phyloP scores from a whole-genome alignment of 768 basidiomycete species.

The Boletus patriciae region DNA sequence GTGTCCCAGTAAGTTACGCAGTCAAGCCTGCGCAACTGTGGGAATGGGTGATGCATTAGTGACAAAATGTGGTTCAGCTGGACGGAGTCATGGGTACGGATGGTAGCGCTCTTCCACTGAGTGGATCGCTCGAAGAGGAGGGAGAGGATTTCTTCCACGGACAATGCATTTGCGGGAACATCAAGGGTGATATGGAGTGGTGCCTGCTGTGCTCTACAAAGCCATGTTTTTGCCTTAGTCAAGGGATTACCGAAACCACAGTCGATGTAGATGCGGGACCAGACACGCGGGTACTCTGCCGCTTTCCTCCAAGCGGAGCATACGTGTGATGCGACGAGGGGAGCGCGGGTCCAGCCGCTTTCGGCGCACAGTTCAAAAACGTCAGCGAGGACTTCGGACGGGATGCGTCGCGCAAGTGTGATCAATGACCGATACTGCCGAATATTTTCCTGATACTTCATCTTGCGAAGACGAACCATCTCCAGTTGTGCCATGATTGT shows the following conservation, averaged over 20 bases:
- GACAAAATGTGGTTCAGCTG: constrained; percentile 43
- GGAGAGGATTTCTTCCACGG: constrained; percentile 38
- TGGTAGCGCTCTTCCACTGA: constrained; percentile 46
- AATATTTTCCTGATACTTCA: constrained; percentile 44
- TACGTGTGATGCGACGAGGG: constrained; percentile 56
- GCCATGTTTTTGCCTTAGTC: constrained; percentile 49
- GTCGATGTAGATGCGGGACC: constrained; percentile 58
- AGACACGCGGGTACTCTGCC: constrained; percentile 49
- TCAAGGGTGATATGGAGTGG: constrained; percentile 48
- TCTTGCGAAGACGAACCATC: constrained; percentile 44
- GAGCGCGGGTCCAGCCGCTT: constrained; percentile 54
- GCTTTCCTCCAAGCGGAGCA: constrained; percentile 61
- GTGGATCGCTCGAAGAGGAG: constrained; percentile 39
- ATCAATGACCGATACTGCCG: constrained; percentile 45
- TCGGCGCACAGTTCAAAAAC: constrained; percentile 54
- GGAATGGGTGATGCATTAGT: constrained; percentile 37
- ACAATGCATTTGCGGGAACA: constrained; percentile 31
- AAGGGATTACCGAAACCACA: constrained; percentile 43
- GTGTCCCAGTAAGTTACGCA: constrained; percentile 32
- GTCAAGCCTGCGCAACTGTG: constrained; percentile 38
- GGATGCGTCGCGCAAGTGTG: constrained; percentile 56
- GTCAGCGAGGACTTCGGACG: constrained; percentile 51
- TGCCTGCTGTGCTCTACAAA: constrained; percentile 44
- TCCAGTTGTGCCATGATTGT: constrained; percentile 40
- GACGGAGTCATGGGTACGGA: constrained; percentile 39